A percentile compares a stretch with the other conserved stretches of the same genome.
These are phyloP conservation scores for Stropharia rugosoannulata DNA, from an alignment of 768 basidiomycete species.

Conservation along the genomic window DNA sequence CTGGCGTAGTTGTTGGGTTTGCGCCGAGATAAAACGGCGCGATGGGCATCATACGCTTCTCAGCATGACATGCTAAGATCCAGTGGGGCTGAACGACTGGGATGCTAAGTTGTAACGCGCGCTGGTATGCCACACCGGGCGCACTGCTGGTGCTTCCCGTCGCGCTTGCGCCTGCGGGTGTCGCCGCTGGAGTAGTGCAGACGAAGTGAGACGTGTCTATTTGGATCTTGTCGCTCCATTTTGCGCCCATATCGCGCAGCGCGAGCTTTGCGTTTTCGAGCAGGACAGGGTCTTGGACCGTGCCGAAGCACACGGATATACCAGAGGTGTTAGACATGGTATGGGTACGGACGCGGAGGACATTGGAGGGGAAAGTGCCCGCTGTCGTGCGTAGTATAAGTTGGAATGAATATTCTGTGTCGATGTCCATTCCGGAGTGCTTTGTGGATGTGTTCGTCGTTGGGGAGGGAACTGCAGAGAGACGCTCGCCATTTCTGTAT, in stretches of 20 bases:
- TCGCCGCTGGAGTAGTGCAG: slow-evolving; percentile 84
- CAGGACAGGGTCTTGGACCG: slow-evolving; percentile 71
- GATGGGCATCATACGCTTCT: slow-evolving; percentile 90
- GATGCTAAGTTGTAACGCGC: slow-evolving; percentile 91
- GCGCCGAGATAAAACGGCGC: slow-evolving; percentile 79
- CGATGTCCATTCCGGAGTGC: slow-evolving; percentile 76
- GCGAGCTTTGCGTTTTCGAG: slow-evolving; percentile 83
- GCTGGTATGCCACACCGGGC: slow-evolving; percentile 88
- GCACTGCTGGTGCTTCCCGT: slow-evolving; percentile 52
- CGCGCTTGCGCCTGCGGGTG: slow-evolving; percentile 54
- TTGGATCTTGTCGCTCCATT: slow-evolving; percentile 91
- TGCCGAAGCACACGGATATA: slow-evolving; percentile 93
- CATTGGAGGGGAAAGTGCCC: slow-evolving; percentile 84
- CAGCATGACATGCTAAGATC: slow-evolving; percentile 85
- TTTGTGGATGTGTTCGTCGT: slow-evolving; percentile 85
- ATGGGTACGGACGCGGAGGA: slow-evolving; percentile 84
- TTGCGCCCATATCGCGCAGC: slow-evolving; percentile 81
- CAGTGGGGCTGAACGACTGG: slow-evolving; percentile 95
- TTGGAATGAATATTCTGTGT: slow-evolving; percentile 92
- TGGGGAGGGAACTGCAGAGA: slow-evolving; percentile 83
- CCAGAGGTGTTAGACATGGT: slow-evolving; percentile 95
- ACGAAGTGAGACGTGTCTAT: slow-evolving; percentile 99
- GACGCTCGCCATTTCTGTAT: slow-evolving; percentile 87
- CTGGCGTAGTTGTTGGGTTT: slow-evolving; percentile 42
- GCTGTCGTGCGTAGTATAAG: slow-evolving; percentile 91